Base-by-base conservation (phyloP, 768 basidiomycete species). In the Cubamyces sp. region DNA sequence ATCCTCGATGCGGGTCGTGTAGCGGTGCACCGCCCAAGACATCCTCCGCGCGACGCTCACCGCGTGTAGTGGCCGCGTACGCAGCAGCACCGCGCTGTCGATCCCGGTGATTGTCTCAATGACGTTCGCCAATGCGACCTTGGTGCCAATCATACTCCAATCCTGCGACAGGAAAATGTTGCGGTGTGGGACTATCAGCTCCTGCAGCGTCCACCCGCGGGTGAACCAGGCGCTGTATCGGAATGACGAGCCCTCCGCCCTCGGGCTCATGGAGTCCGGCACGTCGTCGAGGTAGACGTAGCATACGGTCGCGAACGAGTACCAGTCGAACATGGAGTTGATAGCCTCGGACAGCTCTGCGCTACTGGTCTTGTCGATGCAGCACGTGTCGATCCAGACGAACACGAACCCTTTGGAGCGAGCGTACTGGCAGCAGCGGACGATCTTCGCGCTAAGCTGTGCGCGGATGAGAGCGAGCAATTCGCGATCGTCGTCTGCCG, bases 381-480 rank as follows among this genome's bases (percentile, higher is more conserved):
- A 60, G 58, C 58, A 60, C 4, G 58, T 46, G 43, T 60, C 51
- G 42, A 60, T 60, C 58, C 58, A 60, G 26, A 54, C 12, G 23
- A 18, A 52, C 15, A 1, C 25, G 39, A 40, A 45, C 21, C 57
- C 57, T n/a, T 46, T 19, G 1, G 19, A 18, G 5, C 18, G n/a
- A 3, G 47, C 57, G 25, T 39, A 23, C 5, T 34, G 26, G 23
- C 57, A 58, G 15, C 28, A 18, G 3, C 25, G 37, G n/a, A 11
- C 18, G 50, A 59, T 52, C 28, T 59, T 59, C 30, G 5, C 18
- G 28, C 8, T 42, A 18, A 30, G 37, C 8, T 25, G 34, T 4
- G 3, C n/a, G 28, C 12, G 25, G n/a, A n/a, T 21, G 40, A 28
- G 3, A 11, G 15, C 11, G 11, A 5, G 49, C 4, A 34, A 9